Evolutionary conservation across 164 flowering plant species (phyloP).

Genomic region (Chimonanthus praecox): DNA sequence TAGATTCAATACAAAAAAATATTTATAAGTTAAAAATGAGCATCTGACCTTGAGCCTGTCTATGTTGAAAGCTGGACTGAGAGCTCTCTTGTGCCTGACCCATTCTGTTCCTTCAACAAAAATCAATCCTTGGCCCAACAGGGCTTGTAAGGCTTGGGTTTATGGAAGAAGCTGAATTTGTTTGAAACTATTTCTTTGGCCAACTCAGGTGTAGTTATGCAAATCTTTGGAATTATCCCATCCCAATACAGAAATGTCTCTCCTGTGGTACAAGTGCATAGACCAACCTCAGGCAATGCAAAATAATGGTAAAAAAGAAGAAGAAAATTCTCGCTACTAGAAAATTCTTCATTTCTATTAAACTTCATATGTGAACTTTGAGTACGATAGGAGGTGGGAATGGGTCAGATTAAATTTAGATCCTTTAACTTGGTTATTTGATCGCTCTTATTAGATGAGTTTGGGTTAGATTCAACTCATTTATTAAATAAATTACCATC

Average conservation of each 20-base stretch:
- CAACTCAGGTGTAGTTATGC: constrained; percentile 20
- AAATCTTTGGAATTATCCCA: constrained; percentile 26
- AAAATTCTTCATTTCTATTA: no score
- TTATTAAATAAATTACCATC: no score
- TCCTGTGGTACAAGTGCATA: constrained; percentile 16
- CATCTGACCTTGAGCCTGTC: constrained; percentile 28
- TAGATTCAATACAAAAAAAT: no score
- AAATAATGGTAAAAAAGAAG: no score
- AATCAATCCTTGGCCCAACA: constrained; percentile 24
- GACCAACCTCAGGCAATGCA: not conserved
- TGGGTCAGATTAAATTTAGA: no score
- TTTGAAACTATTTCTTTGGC: constrained; percentile 26
- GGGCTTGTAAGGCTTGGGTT: constrained; percentile 1
- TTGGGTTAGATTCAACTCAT: no score
- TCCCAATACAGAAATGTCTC: constrained; percentile 28
- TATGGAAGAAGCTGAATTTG: constrained; percentile 26
- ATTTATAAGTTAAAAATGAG: not conserved
- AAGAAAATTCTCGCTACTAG: no score
- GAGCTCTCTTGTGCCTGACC: constrained; percentile 24
- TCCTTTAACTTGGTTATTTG: no score
- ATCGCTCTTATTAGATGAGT: no score
- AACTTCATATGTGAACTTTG: no score
- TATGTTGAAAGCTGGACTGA: constrained; percentile 27
- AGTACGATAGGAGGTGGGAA: no score
- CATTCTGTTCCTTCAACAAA: constrained; percentile 22